Evolutionary conservation across 805 yeast species (phyloP).

Genomic region (Millerozyma acaciae): DNA sequence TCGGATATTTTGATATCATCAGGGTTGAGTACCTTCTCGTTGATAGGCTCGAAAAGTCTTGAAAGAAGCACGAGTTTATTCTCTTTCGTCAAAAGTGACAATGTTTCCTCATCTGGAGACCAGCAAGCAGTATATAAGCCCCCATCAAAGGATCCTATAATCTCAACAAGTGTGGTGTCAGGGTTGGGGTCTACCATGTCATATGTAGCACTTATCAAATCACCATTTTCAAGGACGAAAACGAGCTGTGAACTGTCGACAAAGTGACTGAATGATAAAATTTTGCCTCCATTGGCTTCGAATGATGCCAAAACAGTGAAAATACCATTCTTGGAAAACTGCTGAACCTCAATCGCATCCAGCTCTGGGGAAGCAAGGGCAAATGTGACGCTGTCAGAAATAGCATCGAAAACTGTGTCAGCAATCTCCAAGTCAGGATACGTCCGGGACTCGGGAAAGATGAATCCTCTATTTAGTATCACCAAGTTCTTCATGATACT

Average conservation of each 20-base stretch:
- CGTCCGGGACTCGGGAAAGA: slow-evolving; percentile 50
- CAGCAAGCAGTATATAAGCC: slow-evolving; percentile 73
- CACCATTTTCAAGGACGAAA: slow-evolving; percentile 71
- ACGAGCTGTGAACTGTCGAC: slow-evolving; percentile 64
- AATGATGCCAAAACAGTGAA: slow-evolving; percentile 57
- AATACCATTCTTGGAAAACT: slow-evolving; percentile 63
- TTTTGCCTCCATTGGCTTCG: slow-evolving; percentile 34
- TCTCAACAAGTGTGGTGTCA: slow-evolving; percentile 58
- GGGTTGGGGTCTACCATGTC: slow-evolving; percentile 45
- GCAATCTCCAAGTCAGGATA: slow-evolving; percentile 62
- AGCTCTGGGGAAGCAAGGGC: slow-evolving; percentile 53
- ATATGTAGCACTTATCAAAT: slow-evolving; percentile 63
- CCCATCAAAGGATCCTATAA: slow-evolving; percentile 80
- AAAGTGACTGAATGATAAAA: slow-evolving; percentile 63
- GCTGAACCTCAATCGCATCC: slow-evolving; percentile 69
- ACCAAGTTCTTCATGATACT: slow-evolving; percentile 50
- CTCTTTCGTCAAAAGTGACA: slow-evolving; percentile 63
- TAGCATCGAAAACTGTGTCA: slow-evolving; percentile 63
- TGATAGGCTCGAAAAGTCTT: slow-evolving; percentile 72
- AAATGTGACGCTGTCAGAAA: slow-evolving; percentile 68
- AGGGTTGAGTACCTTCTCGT: slow-evolving; percentile 55
- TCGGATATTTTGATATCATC: slow-evolving; percentile 57
- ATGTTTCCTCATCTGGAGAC: slow-evolving; percentile 89
- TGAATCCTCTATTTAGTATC: slow-evolving; percentile 50
- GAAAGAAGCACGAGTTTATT: slow-evolving; percentile 63